Conservation (phyloP, 2,329 filamentous ascomycete species). For the Aureobasidium pullulans region DNA sequence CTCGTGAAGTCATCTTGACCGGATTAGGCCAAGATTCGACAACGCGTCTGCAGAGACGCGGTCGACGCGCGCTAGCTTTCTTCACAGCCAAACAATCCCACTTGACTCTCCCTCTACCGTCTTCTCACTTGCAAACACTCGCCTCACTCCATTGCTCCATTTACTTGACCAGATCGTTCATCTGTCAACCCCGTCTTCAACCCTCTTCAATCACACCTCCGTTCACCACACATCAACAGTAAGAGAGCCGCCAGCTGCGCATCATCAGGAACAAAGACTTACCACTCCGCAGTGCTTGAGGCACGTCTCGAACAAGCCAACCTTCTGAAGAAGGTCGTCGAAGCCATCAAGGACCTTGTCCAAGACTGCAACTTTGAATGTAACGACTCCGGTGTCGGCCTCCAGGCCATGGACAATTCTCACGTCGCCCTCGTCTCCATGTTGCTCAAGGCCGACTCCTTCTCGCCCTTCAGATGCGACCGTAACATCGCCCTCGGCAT, state of each 20-base stretch:
- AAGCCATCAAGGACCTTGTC: conserved; percentile 97
- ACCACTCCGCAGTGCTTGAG: conserved; percentile 65
- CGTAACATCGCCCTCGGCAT: conserved; percentile 97
- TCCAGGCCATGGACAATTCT: conserved; percentile 99
- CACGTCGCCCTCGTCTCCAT: conserved; percentile 98
- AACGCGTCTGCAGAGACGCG: background rate
- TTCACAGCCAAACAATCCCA: background rate
- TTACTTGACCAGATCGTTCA: background rate
- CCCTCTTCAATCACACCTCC: background rate
- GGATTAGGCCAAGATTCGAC: background rate
- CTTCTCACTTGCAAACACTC: background rate
- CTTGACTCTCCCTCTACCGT: background rate
- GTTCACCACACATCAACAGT: conserved; percentile 6
- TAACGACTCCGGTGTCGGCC: conserved; percentile 97
- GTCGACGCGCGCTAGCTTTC: background rate
- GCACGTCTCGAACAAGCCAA: conserved; percentile 91
- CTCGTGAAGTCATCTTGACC: background rate
- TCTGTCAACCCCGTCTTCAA: background rate
- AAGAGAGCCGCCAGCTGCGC: background rate
- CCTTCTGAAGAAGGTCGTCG: conserved; percentile 96
- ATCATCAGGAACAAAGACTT: background rate
- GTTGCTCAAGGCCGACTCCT: conserved; percentile 93
- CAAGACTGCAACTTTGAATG: conserved; percentile 99
- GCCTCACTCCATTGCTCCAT: background rate
- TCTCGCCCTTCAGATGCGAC: conserved; percentile 94